These are phyloP conservation scores for Penicillium sp. DNA, from an alignment of 2,329 filamentous ascomycete species.

Conservation along the genomic window DNA sequence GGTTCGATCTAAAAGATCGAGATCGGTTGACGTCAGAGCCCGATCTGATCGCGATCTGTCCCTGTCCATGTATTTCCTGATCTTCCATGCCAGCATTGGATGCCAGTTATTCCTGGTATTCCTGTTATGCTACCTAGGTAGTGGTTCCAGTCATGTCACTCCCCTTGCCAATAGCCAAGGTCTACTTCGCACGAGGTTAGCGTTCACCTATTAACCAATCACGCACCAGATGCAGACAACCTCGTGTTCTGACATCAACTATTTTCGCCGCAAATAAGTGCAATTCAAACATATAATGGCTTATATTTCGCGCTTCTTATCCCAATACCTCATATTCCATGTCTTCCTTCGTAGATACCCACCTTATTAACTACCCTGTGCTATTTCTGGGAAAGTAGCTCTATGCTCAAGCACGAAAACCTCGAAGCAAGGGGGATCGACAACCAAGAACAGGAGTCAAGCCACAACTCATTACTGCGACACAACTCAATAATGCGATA, in stretches of 20 bases:
- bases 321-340: not conserved
- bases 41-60: not conserved
- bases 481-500: not conserved
- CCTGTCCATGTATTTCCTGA: not conserved
- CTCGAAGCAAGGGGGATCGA: not conserved
- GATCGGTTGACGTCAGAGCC: conserved; percentile 1
- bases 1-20: not conserved
- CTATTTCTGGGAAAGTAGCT: not conserved
- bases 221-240: not conserved
- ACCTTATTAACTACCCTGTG: not conserved
- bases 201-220: not conserved
- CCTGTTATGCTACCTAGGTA: not conserved
- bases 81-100: not conserved
- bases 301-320: too few species aligned
- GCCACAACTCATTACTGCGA: not conserved
- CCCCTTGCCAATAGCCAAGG: not conserved
- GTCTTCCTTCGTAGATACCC: not conserved
- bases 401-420: not conserved
- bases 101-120: not conserved
- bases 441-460: not conserved
- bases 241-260: not conserved
- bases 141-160: not conserved
- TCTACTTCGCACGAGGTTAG: too few species aligned
- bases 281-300: not conserved
- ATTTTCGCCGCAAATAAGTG: not conserved